These are phyloP conservation scores for Stenogyne calaminthoides DNA, from an alignment of 305 asterid genomes.

Conservation along the genomic window DNA sequence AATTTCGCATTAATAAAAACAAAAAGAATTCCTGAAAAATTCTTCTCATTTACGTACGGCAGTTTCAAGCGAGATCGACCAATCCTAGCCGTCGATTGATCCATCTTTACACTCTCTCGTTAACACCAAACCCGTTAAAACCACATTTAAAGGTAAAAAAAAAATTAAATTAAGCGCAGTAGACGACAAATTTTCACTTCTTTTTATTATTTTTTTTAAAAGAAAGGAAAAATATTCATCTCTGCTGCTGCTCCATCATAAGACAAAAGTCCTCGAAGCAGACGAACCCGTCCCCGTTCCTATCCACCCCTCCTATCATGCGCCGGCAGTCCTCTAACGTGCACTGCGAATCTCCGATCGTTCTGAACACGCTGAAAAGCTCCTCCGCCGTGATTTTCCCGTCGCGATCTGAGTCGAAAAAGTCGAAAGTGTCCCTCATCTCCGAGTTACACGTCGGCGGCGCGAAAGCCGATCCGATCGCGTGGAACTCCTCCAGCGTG, in stretches of 20 bases:
- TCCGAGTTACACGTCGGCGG: slow-evolving; percentile 50
- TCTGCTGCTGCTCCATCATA: slow-evolving; percentile 73
- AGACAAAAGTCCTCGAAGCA: slow-evolving; percentile 80
- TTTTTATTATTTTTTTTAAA: neutral
- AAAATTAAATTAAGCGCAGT: slow-evolving; percentile 3
- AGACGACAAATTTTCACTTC: slow-evolving; percentile 12
- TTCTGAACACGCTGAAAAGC: slow-evolving; percentile 52
- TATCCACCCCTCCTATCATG: slow-evolving; percentile 77
- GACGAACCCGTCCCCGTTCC: slow-evolving; percentile 85
- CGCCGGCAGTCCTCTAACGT: slow-evolving; percentile 86
- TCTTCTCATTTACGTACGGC: slow-evolving; percentile 27
- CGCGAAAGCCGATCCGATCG: slow-evolving; percentile 52
- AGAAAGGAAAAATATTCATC: slow-evolving; percentile 35
- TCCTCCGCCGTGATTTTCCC: slow-evolving; percentile 87
- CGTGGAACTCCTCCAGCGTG: slow-evolving; percentile 53
- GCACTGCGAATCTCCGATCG: slow-evolving; percentile 66
- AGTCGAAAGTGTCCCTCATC: slow-evolving; percentile 63
- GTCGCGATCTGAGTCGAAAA: slow-evolving; percentile 78
- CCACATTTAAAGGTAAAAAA: neutral
- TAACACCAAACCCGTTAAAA: neutral
- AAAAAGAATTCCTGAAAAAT: neutral
- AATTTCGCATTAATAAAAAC: neutral
- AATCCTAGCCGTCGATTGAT: slow-evolving; percentile 40
- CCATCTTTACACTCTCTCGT: neutral
- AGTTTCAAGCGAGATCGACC: slow-evolving; percentile 19